A percentile compares a stretch with the other conserved stretches of the same genome.
Conservation (phyloP, 768 basidiomycete species). For the Tricholoma furcatifolium region DNA sequence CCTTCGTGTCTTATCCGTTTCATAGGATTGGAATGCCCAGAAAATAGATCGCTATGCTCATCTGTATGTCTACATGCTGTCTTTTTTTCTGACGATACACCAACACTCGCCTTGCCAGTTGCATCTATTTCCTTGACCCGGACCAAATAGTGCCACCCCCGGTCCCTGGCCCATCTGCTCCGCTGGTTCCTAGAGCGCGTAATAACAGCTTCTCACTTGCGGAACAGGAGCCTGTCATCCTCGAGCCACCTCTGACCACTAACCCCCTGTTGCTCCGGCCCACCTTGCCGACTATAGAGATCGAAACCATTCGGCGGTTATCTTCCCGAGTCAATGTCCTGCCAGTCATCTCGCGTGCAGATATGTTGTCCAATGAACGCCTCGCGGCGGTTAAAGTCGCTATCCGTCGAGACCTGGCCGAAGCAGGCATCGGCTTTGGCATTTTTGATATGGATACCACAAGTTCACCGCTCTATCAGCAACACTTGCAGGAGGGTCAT, state of each 20-base stretch:
- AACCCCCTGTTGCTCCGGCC: constrained; percentile 69
- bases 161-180: constrained; percentile 63
- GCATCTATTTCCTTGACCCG: constrained; percentile 87
- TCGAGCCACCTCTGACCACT: constrained; percentile 75
- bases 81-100: constrained; percentile 16
- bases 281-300: constrained; percentile 68
- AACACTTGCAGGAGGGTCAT: constrained; percentile 43
- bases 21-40: constrained; percentile 69
- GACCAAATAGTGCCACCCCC: constrained; percentile 74
- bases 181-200: constrained; percentile 66
- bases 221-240: constrained; percentile 73
- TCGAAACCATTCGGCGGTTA: constrained; percentile 74
- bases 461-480: constrained; percentile 37
- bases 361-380: constrained; percentile 79
- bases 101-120: constrained; percentile 44
- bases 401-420: constrained; percentile 76
- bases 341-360: constrained; percentile 81
- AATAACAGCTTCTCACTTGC: constrained; percentile 70
- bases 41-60: constrained; percentile 78
- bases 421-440: constrained; percentile 85
- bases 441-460: constrained; percentile 76
- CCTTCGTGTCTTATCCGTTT: constrained; percentile 17
- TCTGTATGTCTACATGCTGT: constrained; percentile 50
- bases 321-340: constrained; percentile 85
- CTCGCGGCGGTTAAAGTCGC: constrained; percentile 78